These are phyloP conservation scores for Polygonum aviculare DNA, from an alignment of 148 eudicot species.

Conservation along the genomic window DNA sequence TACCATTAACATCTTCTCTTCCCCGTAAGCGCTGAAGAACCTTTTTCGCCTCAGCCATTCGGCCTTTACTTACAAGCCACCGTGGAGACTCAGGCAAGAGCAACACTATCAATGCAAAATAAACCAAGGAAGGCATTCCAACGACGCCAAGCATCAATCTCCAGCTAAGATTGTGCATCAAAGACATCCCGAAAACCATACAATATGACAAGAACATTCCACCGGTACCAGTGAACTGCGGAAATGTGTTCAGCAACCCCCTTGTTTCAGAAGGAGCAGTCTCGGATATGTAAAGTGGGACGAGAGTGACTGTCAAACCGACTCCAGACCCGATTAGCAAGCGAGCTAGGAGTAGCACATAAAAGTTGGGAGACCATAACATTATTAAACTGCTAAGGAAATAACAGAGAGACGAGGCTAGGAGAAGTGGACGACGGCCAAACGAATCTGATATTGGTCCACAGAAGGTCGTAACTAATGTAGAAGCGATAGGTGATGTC, in stretches of 20 bases:
- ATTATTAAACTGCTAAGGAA: slow-evolving; percentile 60
- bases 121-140: slow-evolving; percentile 52
- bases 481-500: slow-evolving; percentile 81
- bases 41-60: slow-evolving; percentile 72
- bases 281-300: slow-evolving; percentile 81
- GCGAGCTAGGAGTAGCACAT: slow-evolving; percentile 64
- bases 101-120: slow-evolving; percentile 38
- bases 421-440: slow-evolving; percentile 81
- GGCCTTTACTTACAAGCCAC: slow-evolving; percentile 91
- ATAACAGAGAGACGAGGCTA: slow-evolving; percentile 59
- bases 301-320: slow-evolving; percentile 72
- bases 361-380: slow-evolving; percentile 88
- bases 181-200: slow-evolving; percentile 80
- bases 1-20: slow-evolving; percentile 80
- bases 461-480: slow-evolving; percentile 72
- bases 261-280: slow-evolving; percentile 85
- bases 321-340: slow-evolving; percentile 77
- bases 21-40: slow-evolving; percentile 64
- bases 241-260: slow-evolving; percentile 73
- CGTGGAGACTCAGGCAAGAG: slow-evolving; percentile 89
- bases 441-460: slow-evolving; percentile 71
- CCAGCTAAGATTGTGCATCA: slow-evolving; percentile 64
- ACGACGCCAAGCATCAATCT: slow-evolving; percentile 86
- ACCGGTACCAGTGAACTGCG: slow-evolving; percentile 66
- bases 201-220: slow-evolving; percentile 87